phyloP scores from a whole-genome alignment of 345 rosid genomes.

The Camelina sativa region DNA sequence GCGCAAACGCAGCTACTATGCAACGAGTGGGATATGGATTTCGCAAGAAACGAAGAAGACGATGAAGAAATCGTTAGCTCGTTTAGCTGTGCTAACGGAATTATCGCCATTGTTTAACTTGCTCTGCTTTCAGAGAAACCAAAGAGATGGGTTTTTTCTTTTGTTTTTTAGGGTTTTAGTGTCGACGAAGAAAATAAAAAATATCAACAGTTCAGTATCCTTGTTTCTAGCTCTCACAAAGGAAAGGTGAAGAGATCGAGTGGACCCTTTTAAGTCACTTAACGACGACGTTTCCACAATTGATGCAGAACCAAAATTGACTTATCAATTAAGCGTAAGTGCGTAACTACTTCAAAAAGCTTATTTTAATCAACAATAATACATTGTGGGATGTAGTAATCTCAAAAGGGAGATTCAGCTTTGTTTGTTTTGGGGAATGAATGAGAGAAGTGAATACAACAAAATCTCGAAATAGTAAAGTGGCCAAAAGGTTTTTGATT shows the following conservation, averaged over 20 bases:
- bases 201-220: conserved; percentile 31
- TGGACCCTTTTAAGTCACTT: conserved; percentile 4
- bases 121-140: not conserved
- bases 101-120: conserved; percentile 52
- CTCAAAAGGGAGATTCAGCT: conserved; percentile 25
- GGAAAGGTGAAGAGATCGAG: conserved; percentile 30
- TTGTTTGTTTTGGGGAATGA: conserved; percentile 32
- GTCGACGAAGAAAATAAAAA: conserved; percentile 21
- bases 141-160: not conserved
- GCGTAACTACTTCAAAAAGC: not conserved
- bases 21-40: conserved; percentile 40
- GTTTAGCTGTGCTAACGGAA: conserved; percentile 60
- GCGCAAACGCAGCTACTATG: conserved; percentile 36
- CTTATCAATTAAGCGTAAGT: not conserved
- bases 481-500: conserved; percentile 25
- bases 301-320: not conserved
- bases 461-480: conserved; percentile 30
- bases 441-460: conserved; percentile 21
- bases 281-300: conserved; percentile 31
- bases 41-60: conserved; percentile 42
- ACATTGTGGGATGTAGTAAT: conserved; percentile 37
- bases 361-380: conserved; percentile 46
- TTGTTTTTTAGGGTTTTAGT: conserved; percentile 50
- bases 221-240: not conserved
- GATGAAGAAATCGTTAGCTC: conserved; percentile 52